Evolutionary conservation across 805 yeast genomes (phyloP), one percentile per base, ranked within the genome.

Genomic region (Ogataea pini): DNA sequence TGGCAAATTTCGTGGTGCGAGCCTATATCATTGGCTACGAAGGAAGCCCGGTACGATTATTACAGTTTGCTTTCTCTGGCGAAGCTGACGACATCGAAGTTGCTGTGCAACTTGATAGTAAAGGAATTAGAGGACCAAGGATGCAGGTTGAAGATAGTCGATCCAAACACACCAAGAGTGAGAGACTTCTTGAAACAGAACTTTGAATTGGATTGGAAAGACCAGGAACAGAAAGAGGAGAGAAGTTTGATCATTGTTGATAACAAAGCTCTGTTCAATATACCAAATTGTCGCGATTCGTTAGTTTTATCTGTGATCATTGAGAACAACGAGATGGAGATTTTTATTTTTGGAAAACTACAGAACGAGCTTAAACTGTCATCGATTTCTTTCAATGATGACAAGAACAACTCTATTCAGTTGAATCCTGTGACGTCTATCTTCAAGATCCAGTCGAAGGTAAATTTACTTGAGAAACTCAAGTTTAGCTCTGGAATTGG

Each of bases 1-100:
- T 80, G 85, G 84, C 67, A 70, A 20, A 62, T 80, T n/a, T 73
- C 73, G 44, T 79, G 83, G 83, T 66, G 70, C 14, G 75, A 73
- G 42, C 60, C 65, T 13, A 50, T 62, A 5, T 25, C 52, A 19
- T n/a, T 57, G 4, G 42, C 42, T 10, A 40, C 48, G 2, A 42
- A 52, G 19, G 60, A 57, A n/a, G 32, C 45, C 8, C 58, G 60
- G 36, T 56, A 59, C 36, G 60, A 59, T 19, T 67, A 65, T 44
- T 44, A 50, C 14, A 72, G 71, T 50, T 69, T 77, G 52, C 57
- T 65, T 28, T 64, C 66, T 8, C 61, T 79, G 25, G 68, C 78
- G 0, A 71, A 70, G 16, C 47, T 67, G 4, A 70, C 82, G 27
- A 74, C 80, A 1, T 76, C 77, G 20, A 68, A 70, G 63, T 68